Conservation (phyloP, 208 protist species). For the Phytomonas sp. region DNA sequence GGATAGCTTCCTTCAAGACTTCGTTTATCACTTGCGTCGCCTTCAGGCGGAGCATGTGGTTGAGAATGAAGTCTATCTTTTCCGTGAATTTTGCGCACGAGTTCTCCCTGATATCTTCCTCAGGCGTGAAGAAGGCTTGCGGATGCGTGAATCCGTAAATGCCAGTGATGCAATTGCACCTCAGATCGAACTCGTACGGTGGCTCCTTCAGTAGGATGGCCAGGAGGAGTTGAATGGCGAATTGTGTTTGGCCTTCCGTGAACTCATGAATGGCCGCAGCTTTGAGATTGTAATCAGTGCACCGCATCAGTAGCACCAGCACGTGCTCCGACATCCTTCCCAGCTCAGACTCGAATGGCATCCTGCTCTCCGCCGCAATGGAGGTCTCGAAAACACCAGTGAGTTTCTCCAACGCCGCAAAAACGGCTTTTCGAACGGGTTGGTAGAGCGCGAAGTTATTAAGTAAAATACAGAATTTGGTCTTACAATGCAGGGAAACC, state of each 20-base stretch:
- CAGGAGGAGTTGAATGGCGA: constrained; percentile 86
- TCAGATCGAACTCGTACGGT: constrained; percentile 83
- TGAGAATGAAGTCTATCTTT: constrained; percentile 84
- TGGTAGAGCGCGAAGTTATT: constrained; percentile 85
- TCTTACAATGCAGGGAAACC: constrained; percentile 78
- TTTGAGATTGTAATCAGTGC: constrained; percentile 83
- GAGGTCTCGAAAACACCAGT: constrained; percentile 79
- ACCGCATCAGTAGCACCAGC: constrained; percentile 85
- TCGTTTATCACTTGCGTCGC: constrained; percentile 82
- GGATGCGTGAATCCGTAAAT: constrained; percentile 87
- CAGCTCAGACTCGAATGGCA: constrained; percentile 87
- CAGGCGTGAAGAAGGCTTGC: constrained; percentile 78
- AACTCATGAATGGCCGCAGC: constrained; percentile 87
- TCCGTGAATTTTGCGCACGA: constrained; percentile 78
- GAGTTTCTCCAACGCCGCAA: constrained; percentile 67
- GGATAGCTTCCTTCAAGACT: constrained; percentile 60
- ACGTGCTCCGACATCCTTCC: constrained; percentile 91
- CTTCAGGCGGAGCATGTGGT: constrained; percentile 79
- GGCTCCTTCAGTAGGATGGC: constrained; percentile 89
- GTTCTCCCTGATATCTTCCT: constrained; percentile 62
- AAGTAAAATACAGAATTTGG: constrained; percentile 77
- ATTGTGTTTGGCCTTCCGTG: constrained; percentile 84
- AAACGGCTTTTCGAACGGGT: constrained; percentile 54
- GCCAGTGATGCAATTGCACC: constrained; percentile 83
- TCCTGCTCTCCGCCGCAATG: constrained; percentile 71